Conservation (phyloP, 129 eudicot genomes). For the Pseudognaphalium luteoalbum region DNA sequence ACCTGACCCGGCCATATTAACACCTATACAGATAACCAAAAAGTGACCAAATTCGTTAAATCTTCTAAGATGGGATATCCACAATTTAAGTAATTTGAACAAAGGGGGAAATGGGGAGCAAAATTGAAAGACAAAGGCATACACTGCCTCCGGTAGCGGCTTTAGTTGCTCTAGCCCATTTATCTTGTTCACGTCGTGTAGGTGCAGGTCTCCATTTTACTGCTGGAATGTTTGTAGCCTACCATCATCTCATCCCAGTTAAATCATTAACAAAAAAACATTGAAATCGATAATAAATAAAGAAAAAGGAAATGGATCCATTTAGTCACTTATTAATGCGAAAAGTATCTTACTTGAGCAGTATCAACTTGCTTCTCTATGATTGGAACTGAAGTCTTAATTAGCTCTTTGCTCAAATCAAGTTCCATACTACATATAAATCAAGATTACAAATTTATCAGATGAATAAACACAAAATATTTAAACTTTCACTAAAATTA, state of each 20-base stretch:
- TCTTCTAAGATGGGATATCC: not conserved
- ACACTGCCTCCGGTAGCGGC: constrained; percentile 98
- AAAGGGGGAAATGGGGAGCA: not conserved
- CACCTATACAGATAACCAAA: not conserved
- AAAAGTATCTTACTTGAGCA: constrained; percentile 48
- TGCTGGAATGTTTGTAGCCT: constrained; percentile 36
- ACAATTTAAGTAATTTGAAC: not conserved
- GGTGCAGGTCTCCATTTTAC: constrained; percentile 94
- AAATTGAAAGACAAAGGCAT: constrained; percentile 31
- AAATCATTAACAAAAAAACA: constrained; percentile 4
- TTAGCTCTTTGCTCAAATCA: constrained; percentile 85
- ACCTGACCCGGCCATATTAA: not conserved
- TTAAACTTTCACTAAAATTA: not conserved
- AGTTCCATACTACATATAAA: constrained; percentile 59
- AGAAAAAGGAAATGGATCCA: not conserved
- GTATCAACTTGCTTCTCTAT: constrained; percentile 48
- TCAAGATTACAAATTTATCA: constrained; percentile 26
- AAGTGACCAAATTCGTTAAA: not conserved
- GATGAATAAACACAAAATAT: not conserved
- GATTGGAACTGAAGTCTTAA: constrained; percentile 45
- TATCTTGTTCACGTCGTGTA: constrained; percentile 84
- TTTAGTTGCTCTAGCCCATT: constrained; percentile 93
- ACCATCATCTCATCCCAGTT: constrained; percentile 24
- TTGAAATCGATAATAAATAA: not conserved
- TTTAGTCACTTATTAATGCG: not conserved